Evolutionary conservation across 1,139 yeast genomes (phyloP), one percentile per base, ranked within the genome.

Genomic region (Yamadazyma friedrichii): DNA sequence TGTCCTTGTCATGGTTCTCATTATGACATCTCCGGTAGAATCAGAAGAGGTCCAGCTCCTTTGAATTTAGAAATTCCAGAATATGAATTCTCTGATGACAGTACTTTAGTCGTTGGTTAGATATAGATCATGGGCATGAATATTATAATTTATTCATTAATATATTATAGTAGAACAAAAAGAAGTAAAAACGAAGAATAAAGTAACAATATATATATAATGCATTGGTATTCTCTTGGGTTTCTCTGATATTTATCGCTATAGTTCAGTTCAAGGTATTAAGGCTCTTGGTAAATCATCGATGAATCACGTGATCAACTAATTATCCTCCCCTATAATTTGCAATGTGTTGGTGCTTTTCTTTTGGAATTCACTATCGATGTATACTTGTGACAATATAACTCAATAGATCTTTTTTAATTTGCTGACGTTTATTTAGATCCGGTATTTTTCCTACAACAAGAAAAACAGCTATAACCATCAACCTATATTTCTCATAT

Each of bases 1-100:
- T 94, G 99, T 74, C 99, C 99, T 54, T 94, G 98, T 78, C 99
- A 94, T 78, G 99, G 98, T 81, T 93, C 98, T 66, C 98, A 94
- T 73, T 94, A 94, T 75, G 98, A 94, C 76, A 94, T 94, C 75
- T 85, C 98, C 51, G 99, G 99, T 69, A 93, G 99, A 84, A 93
- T 94, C 68, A 88, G 99, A 84, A 93, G 84, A 77, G 99, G 99
- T 58, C 99, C 99, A 60, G 99, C 99, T 66, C 99, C 99, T 64
- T 82, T 89, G 70, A 93, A 93, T 80, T 82, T 94, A 77, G 98
- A 93, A 78, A 80, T 94, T 58, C 99, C 99, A 59, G 78, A 80
- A 56, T 94, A 94, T 67, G 88, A 82, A 58, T 87, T 94, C 65
- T 67, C 81, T 50, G 86, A 80, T 51, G 88, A 80, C 45, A 88